Conservation (phyloP, 2,329 filamentous ascomycete genomes). For the Fusarium sp. region DNA sequence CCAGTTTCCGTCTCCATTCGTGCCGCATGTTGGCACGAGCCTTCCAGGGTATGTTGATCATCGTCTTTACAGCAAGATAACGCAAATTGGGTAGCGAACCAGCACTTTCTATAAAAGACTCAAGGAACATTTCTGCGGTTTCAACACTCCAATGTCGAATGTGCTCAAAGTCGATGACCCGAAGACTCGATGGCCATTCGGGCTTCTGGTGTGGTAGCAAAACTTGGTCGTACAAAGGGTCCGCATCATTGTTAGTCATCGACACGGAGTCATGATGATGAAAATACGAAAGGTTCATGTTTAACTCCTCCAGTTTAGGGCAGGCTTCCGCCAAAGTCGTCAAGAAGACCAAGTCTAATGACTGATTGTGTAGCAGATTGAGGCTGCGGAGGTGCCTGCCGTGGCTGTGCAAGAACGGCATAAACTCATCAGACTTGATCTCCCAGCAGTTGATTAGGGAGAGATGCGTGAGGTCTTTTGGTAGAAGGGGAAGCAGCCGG, state of each 20-base stretch:
- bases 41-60: constrained; percentile 84
- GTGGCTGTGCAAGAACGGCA: constrained; percentile 73
- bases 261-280: constrained; percentile 71
- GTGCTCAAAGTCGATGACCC: constrained; percentile 79
- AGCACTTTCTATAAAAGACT: constrained; percentile 80
- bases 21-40: constrained; percentile 83
- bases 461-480: constrained; percentile 73
- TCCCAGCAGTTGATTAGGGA: constrained; percentile 84
- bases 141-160: constrained; percentile 79
- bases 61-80: constrained; percentile 78
- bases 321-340: constrained; percentile 74
- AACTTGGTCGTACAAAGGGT: constrained; percentile 79
- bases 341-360: constrained; percentile 81
- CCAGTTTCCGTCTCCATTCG: constrained; percentile 79
- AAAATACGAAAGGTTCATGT: constrained; percentile 84
- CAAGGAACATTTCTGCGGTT: constrained; percentile 81
- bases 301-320: constrained; percentile 76
- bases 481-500: constrained; percentile 75
- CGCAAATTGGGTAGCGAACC: constrained; percentile 74
- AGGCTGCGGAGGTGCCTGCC: constrained; percentile 76
- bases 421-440: constrained; percentile 74
- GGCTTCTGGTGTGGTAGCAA: constrained; percentile 75
- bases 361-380: constrained; percentile 81
- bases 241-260: constrained; percentile 69
- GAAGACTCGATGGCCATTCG: constrained; percentile 80